phyloP scores from a whole-genome alignment of 805 yeast species.

The Grigorovia jiainica region DNA sequence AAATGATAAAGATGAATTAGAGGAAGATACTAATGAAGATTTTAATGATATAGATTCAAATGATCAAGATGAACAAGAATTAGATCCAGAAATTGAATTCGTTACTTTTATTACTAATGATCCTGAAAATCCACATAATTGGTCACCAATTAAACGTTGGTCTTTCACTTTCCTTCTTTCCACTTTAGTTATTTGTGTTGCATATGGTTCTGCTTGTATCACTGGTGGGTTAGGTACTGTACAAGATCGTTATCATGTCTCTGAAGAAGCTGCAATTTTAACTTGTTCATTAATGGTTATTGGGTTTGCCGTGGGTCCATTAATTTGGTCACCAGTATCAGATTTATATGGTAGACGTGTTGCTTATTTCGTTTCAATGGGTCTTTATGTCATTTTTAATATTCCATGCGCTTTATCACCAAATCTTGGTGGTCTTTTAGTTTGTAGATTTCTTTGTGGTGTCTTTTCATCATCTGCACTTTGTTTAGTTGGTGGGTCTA shows the following conservation, averaged over 20 bases:
- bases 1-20: slow-evolving; percentile 7
- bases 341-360: slow-evolving; percentile 83
- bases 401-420: slow-evolving; percentile 81
- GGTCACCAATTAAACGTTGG: slow-evolving; percentile 55
- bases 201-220: slow-evolving; percentile 86
- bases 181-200: slow-evolving; percentile 73
- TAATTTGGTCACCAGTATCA: slow-evolving; percentile 81
- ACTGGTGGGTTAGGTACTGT: slow-evolving; percentile 76
- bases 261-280: slow-evolving; percentile 68
- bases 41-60: slow-evolving; percentile 15
- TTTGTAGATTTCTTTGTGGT: slow-evolving; percentile 80
- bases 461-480: slow-evolving; percentile 77
- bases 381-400: slow-evolving; percentile 67
- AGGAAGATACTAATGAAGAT: slow-evolving; percentile 12
- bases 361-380: slow-evolving; percentile 68
- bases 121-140: slow-evolving; percentile 85
- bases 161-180: slow-evolving; percentile 60
- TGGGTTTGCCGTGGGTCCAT: slow-evolving; percentile 82
- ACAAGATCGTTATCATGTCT: slow-evolving; percentile 56
- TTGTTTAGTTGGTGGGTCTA: slow-evolving; percentile 81
- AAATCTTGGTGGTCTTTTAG: slow-evolving; percentile 71
- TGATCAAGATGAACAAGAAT: slow-evolving; percentile 18
- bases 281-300: slow-evolving; percentile 81
- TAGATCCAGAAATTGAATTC: slow-evolving; percentile 66
- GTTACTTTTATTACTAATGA: slow-evolving; percentile 75